A percentile compares a stretch with the other conserved stretches of the same genome.
Conservation (phyloP, 2,329 filamentous ascomycete genomes). For the Apiospora rasikravindrae region DNA sequence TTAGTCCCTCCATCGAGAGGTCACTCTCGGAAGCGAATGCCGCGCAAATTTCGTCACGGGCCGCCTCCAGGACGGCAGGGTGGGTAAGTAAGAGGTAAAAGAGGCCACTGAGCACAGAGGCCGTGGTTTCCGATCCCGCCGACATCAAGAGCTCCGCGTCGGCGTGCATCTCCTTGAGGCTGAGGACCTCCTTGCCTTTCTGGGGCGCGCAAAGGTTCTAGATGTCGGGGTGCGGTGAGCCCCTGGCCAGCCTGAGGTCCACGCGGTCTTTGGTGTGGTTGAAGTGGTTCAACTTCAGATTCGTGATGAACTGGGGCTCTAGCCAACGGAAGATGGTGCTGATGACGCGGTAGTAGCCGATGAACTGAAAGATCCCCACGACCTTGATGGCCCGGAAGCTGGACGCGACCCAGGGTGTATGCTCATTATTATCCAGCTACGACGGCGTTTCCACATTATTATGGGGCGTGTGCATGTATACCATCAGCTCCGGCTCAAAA, state of each 20-base stretch:
- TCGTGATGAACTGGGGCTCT: background rate
- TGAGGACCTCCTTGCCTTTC: constrained; percentile 25
- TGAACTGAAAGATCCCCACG: constrained; percentile 25
- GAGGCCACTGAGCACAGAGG: background rate
- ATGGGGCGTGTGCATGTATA: too few species aligned
- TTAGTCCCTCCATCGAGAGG: too few species aligned
- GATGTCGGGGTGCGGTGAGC: background rate
- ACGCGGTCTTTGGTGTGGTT: background rate
- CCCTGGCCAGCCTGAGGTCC: background rate
- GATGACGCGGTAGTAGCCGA: constrained; percentile 28
- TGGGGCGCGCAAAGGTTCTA: background rate
- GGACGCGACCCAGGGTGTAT: constrained; percentile 27
- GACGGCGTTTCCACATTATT: background rate
- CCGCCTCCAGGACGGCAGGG: background rate
- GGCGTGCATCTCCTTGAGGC: constrained; percentile 26
- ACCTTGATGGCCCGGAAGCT: constrained; percentile 31
- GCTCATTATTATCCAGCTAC: constrained; percentile 25
- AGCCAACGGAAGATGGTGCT: constrained; percentile 23
- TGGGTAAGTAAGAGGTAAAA: background rate
- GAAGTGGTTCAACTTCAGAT: background rate
- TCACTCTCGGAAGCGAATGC: background rate
- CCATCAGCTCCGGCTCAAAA: constrained; percentile 21
- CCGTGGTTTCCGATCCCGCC: background rate
- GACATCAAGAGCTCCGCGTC: background rate
- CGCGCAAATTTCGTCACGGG: background rate